These are phyloP conservation scores for Ganoderma lingzhi DNA, from an alignment of 1,284 basidiomycete genomes.

Conservation along the genomic window DNA sequence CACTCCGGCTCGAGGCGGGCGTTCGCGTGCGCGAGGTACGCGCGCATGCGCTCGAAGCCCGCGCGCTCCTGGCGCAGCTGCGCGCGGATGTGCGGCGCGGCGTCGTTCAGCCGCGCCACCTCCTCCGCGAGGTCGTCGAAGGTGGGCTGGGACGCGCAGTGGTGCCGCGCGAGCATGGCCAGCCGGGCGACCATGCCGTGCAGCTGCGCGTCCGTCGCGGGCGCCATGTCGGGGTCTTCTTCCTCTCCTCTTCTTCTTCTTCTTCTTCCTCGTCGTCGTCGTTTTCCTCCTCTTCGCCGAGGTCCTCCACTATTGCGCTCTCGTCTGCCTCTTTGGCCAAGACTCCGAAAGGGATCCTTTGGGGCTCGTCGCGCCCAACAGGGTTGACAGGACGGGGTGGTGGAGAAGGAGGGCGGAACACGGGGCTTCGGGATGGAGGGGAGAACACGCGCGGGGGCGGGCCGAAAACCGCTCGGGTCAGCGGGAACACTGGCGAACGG, in stretches of 20 bases:
- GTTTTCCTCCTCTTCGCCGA: neutral
- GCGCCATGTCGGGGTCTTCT: neutral
- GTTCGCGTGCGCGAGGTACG: constrained; percentile 20
- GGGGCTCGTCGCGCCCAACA: neutral
- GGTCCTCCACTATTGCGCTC: neutral
- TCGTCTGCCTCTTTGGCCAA: too few relatives aligned
- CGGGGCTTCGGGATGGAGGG: neutral
- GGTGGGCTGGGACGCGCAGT: neutral
- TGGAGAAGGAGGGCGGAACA: neutral
- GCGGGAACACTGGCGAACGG: neutral
- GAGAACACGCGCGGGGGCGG: neutral
- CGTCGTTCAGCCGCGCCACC: too few relatives aligned
- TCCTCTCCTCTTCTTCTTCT: neutral
- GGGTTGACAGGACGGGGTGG: neutral
- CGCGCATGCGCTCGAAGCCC: constrained; percentile 11
- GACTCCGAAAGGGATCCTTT: neutral
- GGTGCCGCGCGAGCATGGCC: constrained; percentile 8
- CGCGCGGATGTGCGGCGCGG: neutral
- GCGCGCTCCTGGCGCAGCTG: constrained; percentile 17
- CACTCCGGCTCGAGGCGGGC: constrained; percentile 10
- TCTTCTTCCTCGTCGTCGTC: neutral
- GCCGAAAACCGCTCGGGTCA: neutral
- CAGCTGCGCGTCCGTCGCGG: constrained; percentile 8
- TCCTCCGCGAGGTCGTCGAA: neutral
- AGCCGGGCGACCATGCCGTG: constrained; percentile 16